These are phyloP conservation scores for Vigna unguiculata DNA, from an alignment of 306 rosid species.

Conservation along the genomic window DNA sequence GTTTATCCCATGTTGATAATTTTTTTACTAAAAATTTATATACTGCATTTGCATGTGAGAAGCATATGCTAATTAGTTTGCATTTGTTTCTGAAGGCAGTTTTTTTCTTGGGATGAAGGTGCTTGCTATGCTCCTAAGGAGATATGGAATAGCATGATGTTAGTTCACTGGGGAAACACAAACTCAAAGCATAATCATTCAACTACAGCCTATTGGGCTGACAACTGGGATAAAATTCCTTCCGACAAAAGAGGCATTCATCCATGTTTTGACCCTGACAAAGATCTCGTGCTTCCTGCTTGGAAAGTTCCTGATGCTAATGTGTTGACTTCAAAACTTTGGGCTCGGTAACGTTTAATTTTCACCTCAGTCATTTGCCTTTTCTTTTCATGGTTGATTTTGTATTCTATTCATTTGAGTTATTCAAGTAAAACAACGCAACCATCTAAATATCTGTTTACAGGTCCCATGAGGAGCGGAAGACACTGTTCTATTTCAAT, in stretches of 20 bases:
- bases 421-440: slow-evolving; percentile 23
- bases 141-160: slow-evolving; percentile 98
- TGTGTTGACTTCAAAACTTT: slow-evolving; percentile 63
- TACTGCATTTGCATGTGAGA: slow-evolving; percentile 22
- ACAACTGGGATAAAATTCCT: slow-evolving; percentile 82
- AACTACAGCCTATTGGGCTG: slow-evolving; percentile 97
- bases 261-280: slow-evolving; percentile 91
- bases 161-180: slow-evolving; percentile 99
- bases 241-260: slow-evolving; percentile 77
- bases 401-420: slow-evolving; percentile 2
- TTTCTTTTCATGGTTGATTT: slow-evolving; percentile 29
- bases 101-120: slow-evolving; percentile 99
- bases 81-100: slow-evolving; percentile 74
- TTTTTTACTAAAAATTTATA: slow-evolving; percentile 32
- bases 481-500: slow-evolving; percentile 82
- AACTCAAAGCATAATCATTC: slow-evolving; percentile 88
- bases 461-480: slow-evolving; percentile 79
- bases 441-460: slow-evolving; percentile 42
- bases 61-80: slow-evolving; percentile 49
- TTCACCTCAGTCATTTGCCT: slow-evolving; percentile 20
- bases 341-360: slow-evolving; percentile 66
- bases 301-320: slow-evolving; percentile 87
- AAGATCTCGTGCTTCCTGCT: slow-evolving; percentile 98
- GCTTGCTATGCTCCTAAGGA: slow-evolving; percentile 99
- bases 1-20: slow-evolving; percentile 30